Conservation (phyloP, 1,139 yeast species). For the Yamadazyma sp. region DNA sequence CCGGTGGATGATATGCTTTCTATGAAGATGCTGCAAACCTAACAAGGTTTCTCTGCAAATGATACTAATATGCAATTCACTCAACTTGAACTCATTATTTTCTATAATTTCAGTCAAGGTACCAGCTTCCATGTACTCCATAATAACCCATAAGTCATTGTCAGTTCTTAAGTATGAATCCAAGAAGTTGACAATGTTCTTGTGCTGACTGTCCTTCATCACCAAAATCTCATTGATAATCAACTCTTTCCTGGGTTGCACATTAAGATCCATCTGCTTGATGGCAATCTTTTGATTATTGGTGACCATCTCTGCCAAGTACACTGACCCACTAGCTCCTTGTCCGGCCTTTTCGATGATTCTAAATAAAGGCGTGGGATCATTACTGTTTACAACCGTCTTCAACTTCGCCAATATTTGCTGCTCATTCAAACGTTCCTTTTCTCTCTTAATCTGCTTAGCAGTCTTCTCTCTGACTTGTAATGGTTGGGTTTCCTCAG, state of each 20-base stretch:
- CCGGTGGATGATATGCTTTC: slow-evolving; percentile 89
- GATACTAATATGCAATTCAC: slow-evolving; percentile 81
- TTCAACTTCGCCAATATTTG: slow-evolving; percentile 83
- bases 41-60: slow-evolving; percentile 89
- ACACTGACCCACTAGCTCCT: slow-evolving; percentile 97
- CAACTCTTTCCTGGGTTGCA: slow-evolving; percentile 92
- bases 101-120: slow-evolving; percentile 86
- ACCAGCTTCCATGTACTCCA: slow-evolving; percentile 92
- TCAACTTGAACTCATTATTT: slow-evolving; percentile 62
- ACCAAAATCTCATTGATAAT: slow-evolving; percentile 60
- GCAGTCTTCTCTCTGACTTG: slow-evolving; percentile 28
- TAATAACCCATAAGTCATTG: slow-evolving; percentile 77
- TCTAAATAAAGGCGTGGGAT: slow-evolving; percentile 83
- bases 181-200: slow-evolving; percentile 47
- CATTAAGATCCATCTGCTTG: slow-evolving; percentile 91
- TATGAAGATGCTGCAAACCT: slow-evolving; percentile 89
- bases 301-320: slow-evolving; percentile 70
- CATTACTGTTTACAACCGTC: slow-evolving; percentile 77
- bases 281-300: slow-evolving; percentile 66
- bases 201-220: slow-evolving; percentile 50
- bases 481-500: slow-evolving; percentile 6
- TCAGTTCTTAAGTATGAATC: slow-evolving; percentile 45
- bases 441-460: slow-evolving; percentile 53
- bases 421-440: slow-evolving; percentile 78
- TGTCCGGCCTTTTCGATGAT: slow-evolving; percentile 97